Base-by-base conservation (phyloP, 192 early-diverging fungal species). In the Cladochytrium replicatum region DNA sequence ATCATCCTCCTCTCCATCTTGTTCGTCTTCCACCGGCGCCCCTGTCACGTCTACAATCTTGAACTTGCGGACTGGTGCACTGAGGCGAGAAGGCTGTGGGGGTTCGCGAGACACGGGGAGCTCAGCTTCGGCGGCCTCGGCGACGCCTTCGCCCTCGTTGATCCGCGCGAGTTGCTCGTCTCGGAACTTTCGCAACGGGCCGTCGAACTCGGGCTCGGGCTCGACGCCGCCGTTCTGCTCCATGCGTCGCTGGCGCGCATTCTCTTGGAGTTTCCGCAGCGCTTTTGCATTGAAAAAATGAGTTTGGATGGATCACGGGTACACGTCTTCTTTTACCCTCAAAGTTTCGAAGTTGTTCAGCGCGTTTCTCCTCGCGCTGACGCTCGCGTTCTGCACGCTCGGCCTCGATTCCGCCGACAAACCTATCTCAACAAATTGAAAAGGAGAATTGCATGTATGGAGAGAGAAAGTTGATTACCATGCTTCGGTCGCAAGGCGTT, bases 331-430 rank as follows among this genome's bases (percentile, higher is more conserved):
- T 23, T n/a, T 21, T 41, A 71, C 69, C 73, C 60, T 76, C 67
- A 61, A 79, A 80, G 57, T 75, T 80, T 28, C 54, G 43, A n/a
- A 72, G 50, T 32, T 77, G 72, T 22, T 56, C 61, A 17, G 40
- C 52, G 6, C 50, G 31, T 42, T 80, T 72, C 42, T 63, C 72
- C 13, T 75, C 51, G 13, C 60, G 50, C 42, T 73, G 68, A 13
- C 75, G 43, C 28, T 62, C 37, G 6, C 76, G 38, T 32, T 80
- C 77, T 9, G 43, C 69, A 6, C 74, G 43, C 31, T 75, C 72
- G 7, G 67, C 72, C n/a, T 66, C 60, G 17, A 68, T 7, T 0
- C 72, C 72, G 6, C 72, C 72, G 15, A 32, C 21, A 11, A 54
- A 46, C 69, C 65, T 68, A 9, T 13, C 21, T 17, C 29, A 47